Conservation (phyloP, 352 stramenopile genomes). For the Globisporangium paddicum region DNA sequence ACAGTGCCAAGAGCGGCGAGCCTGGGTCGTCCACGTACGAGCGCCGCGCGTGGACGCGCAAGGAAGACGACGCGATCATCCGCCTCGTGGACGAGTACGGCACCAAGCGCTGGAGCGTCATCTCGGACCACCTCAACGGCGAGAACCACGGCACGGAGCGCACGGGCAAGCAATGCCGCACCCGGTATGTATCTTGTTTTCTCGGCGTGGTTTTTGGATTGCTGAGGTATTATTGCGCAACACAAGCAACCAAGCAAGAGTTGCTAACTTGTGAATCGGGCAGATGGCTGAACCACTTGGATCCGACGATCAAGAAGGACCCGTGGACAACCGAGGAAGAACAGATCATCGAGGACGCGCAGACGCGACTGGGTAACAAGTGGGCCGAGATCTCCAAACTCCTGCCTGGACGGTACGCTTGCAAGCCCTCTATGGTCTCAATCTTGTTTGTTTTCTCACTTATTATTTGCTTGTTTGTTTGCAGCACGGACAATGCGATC, state of each 20-base stretch:
- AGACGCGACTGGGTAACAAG: conserved; percentile 93
- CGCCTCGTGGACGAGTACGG: conserved; percentile 82
- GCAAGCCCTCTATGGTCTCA: not conserved
- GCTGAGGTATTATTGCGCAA: not conserved
- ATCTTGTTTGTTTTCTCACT: not conserved
- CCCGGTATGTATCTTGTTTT: conserved; percentile 24
- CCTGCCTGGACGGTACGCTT: conserved; percentile 82
- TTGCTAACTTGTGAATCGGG: not conserved
- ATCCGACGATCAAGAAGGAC: conserved; percentile 85
- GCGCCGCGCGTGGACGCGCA: conserved; percentile 77
- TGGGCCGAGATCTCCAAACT: conserved; percentile 98
- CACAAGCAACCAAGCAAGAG: too few relatives aligned
- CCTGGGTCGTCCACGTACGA: conserved; percentile 75
- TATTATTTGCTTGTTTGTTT: not conserved
- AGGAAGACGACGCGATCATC: conserved; percentile 84
- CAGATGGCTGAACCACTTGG: conserved; percentile 81
- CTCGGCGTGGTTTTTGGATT: not conserved
- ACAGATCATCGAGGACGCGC: conserved; percentile 85
- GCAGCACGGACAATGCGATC: conserved; percentile 84
- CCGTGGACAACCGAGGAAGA: conserved; percentile 89
- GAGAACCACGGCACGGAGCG: conserved; percentile 82
- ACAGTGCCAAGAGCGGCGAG: conserved; percentile 30
- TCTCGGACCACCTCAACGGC: conserved; percentile 82
- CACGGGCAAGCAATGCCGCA: conserved; percentile 83
- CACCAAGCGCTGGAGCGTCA: conserved; percentile 85